Conservation (phyloP, 441 rosid genomes). For the Pelargonium cotyledonis region DNA sequence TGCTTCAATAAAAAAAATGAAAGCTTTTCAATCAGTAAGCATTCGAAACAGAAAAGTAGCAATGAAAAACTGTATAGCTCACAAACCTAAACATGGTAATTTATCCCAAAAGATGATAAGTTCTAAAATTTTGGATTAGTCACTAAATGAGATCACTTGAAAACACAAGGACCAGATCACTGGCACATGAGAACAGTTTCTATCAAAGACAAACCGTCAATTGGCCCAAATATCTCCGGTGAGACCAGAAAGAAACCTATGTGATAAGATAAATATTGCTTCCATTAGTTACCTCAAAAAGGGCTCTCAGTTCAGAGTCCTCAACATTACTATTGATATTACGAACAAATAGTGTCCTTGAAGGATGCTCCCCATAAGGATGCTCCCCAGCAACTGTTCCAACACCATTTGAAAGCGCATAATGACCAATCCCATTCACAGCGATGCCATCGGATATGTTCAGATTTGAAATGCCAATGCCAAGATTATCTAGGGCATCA, state of each 20-base stretch:
- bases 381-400: slow-evolving; percentile 73
- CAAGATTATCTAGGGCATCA: slow-evolving; percentile 47
- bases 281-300: slow-evolving; percentile 48
- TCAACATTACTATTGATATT: slow-evolving; percentile 84
- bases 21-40: slow-evolving; percentile 22
- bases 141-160: neutral
- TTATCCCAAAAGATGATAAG: neutral
- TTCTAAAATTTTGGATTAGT: neutral
- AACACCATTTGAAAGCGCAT: slow-evolving; percentile 44
- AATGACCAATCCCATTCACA: slow-evolving; percentile 51
- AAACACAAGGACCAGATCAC: neutral
- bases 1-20: slow-evolving; percentile 38
- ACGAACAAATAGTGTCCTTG: slow-evolving; percentile 78
- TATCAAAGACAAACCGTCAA: neutral
- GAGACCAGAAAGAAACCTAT: neutral
- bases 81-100: neutral
- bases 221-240: neutral
- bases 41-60: slow-evolving; percentile 7
- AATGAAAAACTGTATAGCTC: neutral
- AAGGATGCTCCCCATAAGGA: slow-evolving; percentile 89
- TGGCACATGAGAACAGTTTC: neutral
- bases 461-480: slow-evolving; percentile 54
- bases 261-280: neutral
- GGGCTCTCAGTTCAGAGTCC: slow-evolving; percentile 64
- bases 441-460: slow-evolving; percentile 48